Percentiles rank a stretch among this genome's conserved stretches.
phyloP scores from a whole-genome alignment of 2,329 filamentous ascomycete species.

The Karstenula rhodostoma region DNA sequence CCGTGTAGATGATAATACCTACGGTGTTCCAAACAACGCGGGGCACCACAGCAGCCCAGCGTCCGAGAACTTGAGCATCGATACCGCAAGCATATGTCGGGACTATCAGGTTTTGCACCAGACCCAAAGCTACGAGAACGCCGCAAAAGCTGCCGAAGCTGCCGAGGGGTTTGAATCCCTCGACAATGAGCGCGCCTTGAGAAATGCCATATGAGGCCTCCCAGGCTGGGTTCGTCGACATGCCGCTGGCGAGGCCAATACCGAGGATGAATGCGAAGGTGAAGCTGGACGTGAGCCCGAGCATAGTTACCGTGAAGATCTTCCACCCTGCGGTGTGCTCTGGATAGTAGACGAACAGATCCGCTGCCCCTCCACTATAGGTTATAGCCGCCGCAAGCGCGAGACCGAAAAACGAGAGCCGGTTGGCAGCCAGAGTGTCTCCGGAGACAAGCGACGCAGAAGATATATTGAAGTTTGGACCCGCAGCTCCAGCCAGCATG shows the following conservation, averaged over 20 bases:
- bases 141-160: slow-evolving; percentile 73
- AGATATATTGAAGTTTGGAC: slow-evolving; percentile 65
- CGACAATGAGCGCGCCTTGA: slow-evolving; percentile 70
- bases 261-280: slow-evolving; percentile 69
- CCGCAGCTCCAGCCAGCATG: slow-evolving; percentile 69
- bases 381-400: slow-evolving; percentile 71
- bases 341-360: slow-evolving; percentile 74
- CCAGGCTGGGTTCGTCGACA: slow-evolving; percentile 62
- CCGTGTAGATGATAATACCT: slow-evolving; percentile 68
- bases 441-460: slow-evolving; percentile 61
- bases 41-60: slow-evolving; percentile 65
- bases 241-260: slow-evolving; percentile 68
- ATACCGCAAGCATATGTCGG: slow-evolving; percentile 70
- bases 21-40: slow-evolving; percentile 71
- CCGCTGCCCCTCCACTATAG: slow-evolving; percentile 69
- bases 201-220: slow-evolving; percentile 64
- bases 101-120: slow-evolving; percentile 72
- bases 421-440: slow-evolving; percentile 62
- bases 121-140: slow-evolving; percentile 69
- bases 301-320: slow-evolving; percentile 65
- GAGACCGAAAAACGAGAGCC: slow-evolving; percentile 74
- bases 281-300: slow-evolving; percentile 66
- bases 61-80: slow-evolving; percentile 72
- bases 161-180: slow-evolving; percentile 66
- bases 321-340: slow-evolving; percentile 59